A percentile compares a stretch with the other conserved stretches of the same genome.
Evolutionary conservation across 2,329 filamentous ascomycete species (phyloP).

Genomic region (Cyanodermella asteris): DNA sequence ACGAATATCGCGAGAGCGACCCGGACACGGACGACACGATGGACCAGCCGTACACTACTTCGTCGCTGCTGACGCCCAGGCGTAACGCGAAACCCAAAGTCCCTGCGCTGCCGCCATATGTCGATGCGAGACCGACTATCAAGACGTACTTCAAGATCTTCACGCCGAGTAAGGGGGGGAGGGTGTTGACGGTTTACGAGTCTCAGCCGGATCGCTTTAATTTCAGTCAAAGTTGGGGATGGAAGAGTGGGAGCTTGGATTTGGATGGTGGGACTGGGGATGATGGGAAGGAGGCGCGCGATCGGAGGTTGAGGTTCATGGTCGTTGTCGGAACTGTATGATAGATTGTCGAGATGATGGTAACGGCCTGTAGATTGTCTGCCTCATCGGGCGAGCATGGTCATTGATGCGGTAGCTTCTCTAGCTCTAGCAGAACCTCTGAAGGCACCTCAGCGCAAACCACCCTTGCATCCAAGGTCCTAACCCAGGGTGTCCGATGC

Average conservation of each 20-base stretch:
- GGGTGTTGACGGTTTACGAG: constrained; percentile 37
- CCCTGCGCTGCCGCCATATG: constrained; percentile 29
- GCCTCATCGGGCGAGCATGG: no score
- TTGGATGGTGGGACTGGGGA: constrained; percentile 19
- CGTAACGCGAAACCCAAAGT: constrained; percentile 5
- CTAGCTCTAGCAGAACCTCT: no score
- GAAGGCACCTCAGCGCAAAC: no score
- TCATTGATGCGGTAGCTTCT: no score
- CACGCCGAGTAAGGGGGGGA: constrained; percentile 33
- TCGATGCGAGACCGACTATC: constrained; percentile 33
- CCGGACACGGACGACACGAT: constrained; percentile 12
- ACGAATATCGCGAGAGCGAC: no score
- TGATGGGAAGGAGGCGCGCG: constrained; percentile 17
- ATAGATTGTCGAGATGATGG: neutral
- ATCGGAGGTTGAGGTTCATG: constrained; percentile 34
- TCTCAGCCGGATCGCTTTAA: constrained; percentile 36
- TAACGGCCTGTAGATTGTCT: neutral
- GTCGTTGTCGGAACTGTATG: constrained; percentile 39
- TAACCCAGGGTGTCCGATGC: no score
- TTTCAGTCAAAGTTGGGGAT: constrained; percentile 38
- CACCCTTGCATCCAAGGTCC: no score
- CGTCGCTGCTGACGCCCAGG: constrained; percentile 5
- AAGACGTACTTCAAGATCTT: constrained; percentile 42
- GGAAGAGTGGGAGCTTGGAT: constrained; percentile 38
- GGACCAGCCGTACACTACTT: constrained; percentile 8